Evolutionary conservation across 2,329 filamentous ascomycete species (phyloP), one percentile per base, ranked within the genome.

Genomic region (Podosphaera fusca): DNA sequence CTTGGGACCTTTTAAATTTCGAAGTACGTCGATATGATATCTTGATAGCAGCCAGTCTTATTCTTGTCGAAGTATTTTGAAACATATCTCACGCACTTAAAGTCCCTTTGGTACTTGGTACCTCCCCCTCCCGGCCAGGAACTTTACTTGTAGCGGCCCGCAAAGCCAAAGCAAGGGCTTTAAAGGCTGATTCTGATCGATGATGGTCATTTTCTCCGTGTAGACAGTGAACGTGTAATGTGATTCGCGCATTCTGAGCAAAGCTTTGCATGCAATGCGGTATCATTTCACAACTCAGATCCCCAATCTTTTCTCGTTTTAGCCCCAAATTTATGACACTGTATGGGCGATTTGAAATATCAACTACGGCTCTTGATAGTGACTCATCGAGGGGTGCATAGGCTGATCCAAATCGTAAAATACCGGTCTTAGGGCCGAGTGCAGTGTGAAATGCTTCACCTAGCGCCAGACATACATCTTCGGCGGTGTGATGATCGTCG

Each of bases 301-400:
- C 87, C 58, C 92, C 92, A 66, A 98, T 86, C 76, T 87, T 94
- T 74, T 96, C 92, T 60, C 92, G 80, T 74, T 78, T 82, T 60
- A 95, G 79, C 9, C 87, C 88, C 10, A 96, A 75, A 58, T 95
- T 81, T 57, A 92, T 78, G 21, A 95, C 86, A 61, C 77, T 78
- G 40, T 36, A 56, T 36, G 55, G 55, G 12, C 55, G 45, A 51
- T 56, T 56, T 14, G 55, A 56, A 38, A 56, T 33, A 31, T 56
- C 92, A 65, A 98, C 83, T 34, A 98, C 92, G 21, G 89, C 90
- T 64, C 89, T 84, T 55, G 87, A 94, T 59, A 95, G 81, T 40
- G 90, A 89, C 73, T 96, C 92, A 72, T 98, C 92, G 52, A 98
- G 84, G 2, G 92, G 92, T 4, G 85, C 85, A 70, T 95, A 95